Conservation (phyloP, 2,329 filamentous ascomycete genomes). For the Cryphonectria parasitica region DNA sequence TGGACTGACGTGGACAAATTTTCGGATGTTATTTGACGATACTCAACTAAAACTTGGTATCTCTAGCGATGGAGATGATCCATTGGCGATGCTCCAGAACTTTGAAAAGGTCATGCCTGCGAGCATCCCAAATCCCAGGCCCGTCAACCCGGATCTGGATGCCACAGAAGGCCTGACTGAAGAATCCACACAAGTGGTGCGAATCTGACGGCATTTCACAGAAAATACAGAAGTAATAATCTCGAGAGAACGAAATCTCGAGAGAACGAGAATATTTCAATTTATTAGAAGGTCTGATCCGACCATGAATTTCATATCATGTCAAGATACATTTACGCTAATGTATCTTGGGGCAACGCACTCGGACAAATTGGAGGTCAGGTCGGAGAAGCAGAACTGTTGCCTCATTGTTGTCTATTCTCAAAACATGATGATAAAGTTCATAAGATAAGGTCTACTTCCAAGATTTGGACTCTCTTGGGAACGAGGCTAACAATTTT, state of each 20-base stretch:
- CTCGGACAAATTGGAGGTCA: too few relatives aligned
- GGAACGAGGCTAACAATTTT: too few relatives aligned
- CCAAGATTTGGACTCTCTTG: too few relatives aligned
- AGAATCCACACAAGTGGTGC: not conserved
- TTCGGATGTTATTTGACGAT: conserved; percentile 24
- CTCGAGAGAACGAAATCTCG: not conserved
- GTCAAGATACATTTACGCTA: not conserved
- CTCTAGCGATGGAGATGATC: not conserved
- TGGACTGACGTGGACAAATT: conserved; percentile 34
- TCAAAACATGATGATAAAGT: too few relatives aligned
- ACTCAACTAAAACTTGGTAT: conserved; percentile 26
- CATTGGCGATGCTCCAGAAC: not conserved
- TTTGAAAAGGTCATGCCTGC: not conserved
- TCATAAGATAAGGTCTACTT: too few relatives aligned
- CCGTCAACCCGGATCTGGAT: not conserved
- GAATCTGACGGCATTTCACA: not conserved
- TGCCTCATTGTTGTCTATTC: too few relatives aligned
- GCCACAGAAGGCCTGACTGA: not conserved
- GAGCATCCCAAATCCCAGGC: not conserved
- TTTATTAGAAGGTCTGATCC: not conserved
- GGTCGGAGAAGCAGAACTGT: not conserved
- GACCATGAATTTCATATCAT: not conserved
- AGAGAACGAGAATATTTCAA: not conserved
- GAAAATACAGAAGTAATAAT: not conserved
- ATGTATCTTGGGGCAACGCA: not conserved